These are phyloP conservation scores for Cladosporium oxysporum DNA, from an alignment of 2,329 filamentous ascomycete genomes.

Conservation along the genomic window DNA sequence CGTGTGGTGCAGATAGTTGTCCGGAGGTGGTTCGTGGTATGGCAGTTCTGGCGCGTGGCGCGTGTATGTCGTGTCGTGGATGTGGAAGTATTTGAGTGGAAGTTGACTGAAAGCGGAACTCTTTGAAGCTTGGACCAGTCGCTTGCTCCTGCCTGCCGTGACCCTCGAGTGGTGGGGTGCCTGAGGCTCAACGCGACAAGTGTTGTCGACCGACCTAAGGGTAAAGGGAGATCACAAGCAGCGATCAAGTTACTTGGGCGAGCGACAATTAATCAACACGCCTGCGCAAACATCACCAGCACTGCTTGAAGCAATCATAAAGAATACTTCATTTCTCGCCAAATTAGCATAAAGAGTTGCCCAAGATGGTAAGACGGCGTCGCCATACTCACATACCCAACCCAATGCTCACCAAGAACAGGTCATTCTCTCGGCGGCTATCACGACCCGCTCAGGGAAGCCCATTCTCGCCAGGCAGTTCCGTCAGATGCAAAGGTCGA, in stretches of 20 bases:
- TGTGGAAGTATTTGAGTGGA: slow-evolving; percentile 8
- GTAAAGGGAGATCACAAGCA: slow-evolving; percentile 9
- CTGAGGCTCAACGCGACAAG: slow-evolving; percentile 6
- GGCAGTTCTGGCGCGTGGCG: neutral
- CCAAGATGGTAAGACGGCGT: slow-evolving; percentile 15
- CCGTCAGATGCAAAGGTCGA: slow-evolving; percentile 93
- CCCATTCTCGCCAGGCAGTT: slow-evolving; percentile 97
- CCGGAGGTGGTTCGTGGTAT: neutral
- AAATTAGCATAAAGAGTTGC: neutral
- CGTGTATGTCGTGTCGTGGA: slow-evolving; percentile 10
- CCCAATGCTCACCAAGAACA: slow-evolving; percentile 41
- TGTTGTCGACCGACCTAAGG: slow-evolving; percentile 10
- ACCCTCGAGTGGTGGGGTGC: neutral
- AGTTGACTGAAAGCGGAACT: slow-evolving; percentile 14
- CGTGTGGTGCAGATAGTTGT: neutral
- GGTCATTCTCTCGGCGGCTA: slow-evolving; percentile 98
- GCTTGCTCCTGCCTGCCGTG: neutral
- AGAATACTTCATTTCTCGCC: neutral
- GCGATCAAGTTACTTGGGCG: neutral
- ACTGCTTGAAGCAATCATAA: neutral
- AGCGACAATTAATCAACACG: neutral
- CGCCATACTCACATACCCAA: neutral
- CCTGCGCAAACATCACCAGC: neutral
- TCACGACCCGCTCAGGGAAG: slow-evolving; percentile 98
- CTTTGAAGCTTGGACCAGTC: neutral